These are phyloP conservation scores for Tricholoma bakamatsutake DNA, from an alignment of 768 basidiomycete genomes.

Conservation along the genomic window DNA sequence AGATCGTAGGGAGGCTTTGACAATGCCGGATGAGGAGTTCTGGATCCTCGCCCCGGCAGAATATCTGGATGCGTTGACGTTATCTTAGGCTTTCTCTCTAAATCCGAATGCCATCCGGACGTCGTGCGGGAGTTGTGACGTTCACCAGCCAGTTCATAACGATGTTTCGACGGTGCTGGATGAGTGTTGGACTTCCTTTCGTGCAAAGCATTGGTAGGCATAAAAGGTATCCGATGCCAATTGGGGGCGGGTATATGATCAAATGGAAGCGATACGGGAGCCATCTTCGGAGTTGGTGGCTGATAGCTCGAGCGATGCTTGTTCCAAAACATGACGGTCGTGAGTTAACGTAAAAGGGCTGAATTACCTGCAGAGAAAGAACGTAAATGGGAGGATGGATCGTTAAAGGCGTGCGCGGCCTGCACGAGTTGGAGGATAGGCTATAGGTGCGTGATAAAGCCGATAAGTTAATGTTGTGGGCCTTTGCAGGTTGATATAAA, in stretches of 20 bases:
- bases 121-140: neutral
- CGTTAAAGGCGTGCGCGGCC: slow-evolving; percentile 22
- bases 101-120: slow-evolving; percentile 4
- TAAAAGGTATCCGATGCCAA: slow-evolving; percentile 11
- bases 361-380: slow-evolving; percentile 1
- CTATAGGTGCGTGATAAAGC: slow-evolving; percentile 18
- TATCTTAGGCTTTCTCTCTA: slow-evolving; percentile 16
- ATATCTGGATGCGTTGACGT: slow-evolving; percentile 14
- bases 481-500: slow-evolving; percentile 11
- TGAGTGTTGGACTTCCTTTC: neutral
- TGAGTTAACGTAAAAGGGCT: slow-evolving; percentile 11
- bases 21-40: slow-evolving; percentile 14
- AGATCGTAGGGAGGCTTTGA: slow-evolving; percentile 3
- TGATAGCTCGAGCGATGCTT: slow-evolving; percentile 18
- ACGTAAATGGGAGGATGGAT: slow-evolving; percentile 14
- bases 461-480: slow-evolving; percentile 10
- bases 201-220: neutral
- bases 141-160: neutral
- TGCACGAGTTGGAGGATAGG: slow-evolving; percentile 30
- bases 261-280: slow-evolving; percentile 25
- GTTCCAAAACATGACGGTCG: slow-evolving; percentile 28
- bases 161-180: neutral
- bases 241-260: slow-evolving; percentile 17
- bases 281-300: slow-evolving; percentile 29
- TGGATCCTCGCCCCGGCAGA: slow-evolving; percentile 17